phyloP scores from a whole-genome alignment of 2,329 filamentous ascomycete species.

The Verticillium nonalfalfae region DNA sequence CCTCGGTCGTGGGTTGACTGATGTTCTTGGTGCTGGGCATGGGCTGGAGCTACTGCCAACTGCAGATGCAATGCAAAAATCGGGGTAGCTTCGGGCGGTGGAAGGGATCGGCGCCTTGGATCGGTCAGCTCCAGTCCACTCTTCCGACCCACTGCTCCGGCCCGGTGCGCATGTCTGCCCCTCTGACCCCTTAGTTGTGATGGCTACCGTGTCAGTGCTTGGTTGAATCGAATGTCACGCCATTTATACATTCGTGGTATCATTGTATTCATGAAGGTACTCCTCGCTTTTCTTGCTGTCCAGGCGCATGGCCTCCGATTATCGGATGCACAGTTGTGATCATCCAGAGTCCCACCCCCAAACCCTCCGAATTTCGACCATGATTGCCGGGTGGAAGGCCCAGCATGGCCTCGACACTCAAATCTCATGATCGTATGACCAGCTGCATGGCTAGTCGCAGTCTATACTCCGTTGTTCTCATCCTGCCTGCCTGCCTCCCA shows the following conservation, averaged over 20 bases:
- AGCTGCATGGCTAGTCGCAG: too few relatives aligned
- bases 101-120: not conserved
- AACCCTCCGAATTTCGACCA: not conserved
- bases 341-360: not conserved
- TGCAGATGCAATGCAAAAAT: not conserved
- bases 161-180: not conserved
- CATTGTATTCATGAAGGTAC: not conserved
- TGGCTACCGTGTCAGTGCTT: not conserved
- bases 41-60: not conserved
- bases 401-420: too few relatives aligned
- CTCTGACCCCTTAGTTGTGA: not conserved
- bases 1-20: not conserved
- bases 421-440: too few relatives aligned
- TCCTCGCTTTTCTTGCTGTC: not conserved
- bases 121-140: not conserved
- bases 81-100: not conserved
- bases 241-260: not conserved
- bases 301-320: not conserved
- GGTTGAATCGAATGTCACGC: not conserved
- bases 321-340: not conserved
- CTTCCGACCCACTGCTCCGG: not conserved
- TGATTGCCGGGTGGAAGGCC: too few relatives aligned
- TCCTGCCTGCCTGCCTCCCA: not conserved
- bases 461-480: too few relatives aligned
- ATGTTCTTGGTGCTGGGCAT: not conserved